Conservation (phyloP, 768 basidiomycete species). For the Phallus indusiatus region DNA sequence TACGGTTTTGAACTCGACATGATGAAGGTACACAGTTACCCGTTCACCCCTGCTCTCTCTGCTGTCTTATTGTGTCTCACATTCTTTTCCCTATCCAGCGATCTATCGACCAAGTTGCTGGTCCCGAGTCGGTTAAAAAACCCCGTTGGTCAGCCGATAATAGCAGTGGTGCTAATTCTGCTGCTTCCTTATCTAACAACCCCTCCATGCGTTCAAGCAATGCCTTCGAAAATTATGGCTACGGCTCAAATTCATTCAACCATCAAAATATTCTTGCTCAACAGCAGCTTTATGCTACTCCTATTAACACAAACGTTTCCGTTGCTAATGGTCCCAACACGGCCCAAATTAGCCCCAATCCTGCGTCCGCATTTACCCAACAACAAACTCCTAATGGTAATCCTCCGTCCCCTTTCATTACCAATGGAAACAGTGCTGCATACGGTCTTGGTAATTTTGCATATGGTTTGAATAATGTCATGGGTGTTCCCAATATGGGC, state of each 20-base stretch:
- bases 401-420: constrained; percentile 11
- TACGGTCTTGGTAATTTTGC: constrained; percentile 41
- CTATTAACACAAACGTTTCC: constrained; percentile 48
- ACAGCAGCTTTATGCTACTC: constrained; percentile 40
- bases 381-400: constrained; percentile 17
- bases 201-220: constrained; percentile 36
- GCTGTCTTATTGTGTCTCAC: background rate
- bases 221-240: constrained; percentile 81
- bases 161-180: constrained; percentile 26
- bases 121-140: constrained; percentile 74
- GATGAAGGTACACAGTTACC: constrained; percentile 59
- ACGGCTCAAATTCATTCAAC: constrained; percentile 64
- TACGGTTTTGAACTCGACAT: constrained; percentile 82
- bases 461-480: constrained; percentile 24
- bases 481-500: constrained; percentile 68
- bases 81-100: too few species aligned
- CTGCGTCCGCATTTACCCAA: constrained; percentile 28
- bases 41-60: background rate
- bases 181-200: constrained; percentile 25
- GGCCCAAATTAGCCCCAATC: constrained; percentile 64
- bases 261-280: constrained; percentile 36
- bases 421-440: constrained; percentile 35
- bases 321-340: constrained; percentile 37
- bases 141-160: constrained; percentile 61
- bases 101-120: constrained; percentile 75